These are phyloP conservation scores for Pseudogymnoascus sp. DNA, from an alignment of 2,329 filamentous ascomycete species.

Conservation along the genomic window DNA sequence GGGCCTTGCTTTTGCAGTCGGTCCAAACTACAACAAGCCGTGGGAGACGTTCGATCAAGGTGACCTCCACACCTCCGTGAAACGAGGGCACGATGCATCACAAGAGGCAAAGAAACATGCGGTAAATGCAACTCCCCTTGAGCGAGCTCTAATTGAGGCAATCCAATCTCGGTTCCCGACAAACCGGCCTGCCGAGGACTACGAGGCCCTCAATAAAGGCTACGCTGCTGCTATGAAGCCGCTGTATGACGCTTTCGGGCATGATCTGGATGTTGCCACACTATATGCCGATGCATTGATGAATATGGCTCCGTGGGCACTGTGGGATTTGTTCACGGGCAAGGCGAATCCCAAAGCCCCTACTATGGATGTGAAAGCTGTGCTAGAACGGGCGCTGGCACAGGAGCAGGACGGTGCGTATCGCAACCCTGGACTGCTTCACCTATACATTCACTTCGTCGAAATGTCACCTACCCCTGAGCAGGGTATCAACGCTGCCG, in stretches of 20 bases:
- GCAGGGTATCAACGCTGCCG: conserved; percentile 48
- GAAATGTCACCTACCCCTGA: conserved; percentile 66
- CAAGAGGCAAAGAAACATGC: conserved; percentile 35
- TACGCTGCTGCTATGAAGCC: conserved; percentile 54
- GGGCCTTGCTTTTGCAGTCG: conserved; percentile 61
- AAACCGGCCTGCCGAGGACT: conserved; percentile 39
- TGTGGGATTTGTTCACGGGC: conserved; percentile 54
- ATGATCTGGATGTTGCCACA: conserved; percentile 54
- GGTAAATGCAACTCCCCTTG: conserved; percentile 38
- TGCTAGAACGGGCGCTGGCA: conserved; percentile 50
- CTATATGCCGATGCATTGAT: conserved; percentile 58
- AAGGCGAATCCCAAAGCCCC: conserved; percentile 44
- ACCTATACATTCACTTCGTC: conserved; percentile 70
- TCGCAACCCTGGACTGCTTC: conserved; percentile 60
- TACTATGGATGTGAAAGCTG: conserved; percentile 47
- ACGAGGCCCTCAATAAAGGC: conserved; percentile 44
- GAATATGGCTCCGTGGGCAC: conserved; percentile 55
- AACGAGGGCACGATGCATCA: conserved; percentile 39
- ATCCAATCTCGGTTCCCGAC: conserved; percentile 53
- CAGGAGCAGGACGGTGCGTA: conserved; percentile 34
- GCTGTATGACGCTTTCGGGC: conserved; percentile 42
- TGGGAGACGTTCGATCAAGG: conserved; percentile 61
- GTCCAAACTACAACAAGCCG: conserved; percentile 71
- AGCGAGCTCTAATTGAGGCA: conserved; percentile 55
- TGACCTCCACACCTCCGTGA: conserved; percentile 46